Conservation (phyloP, 1,284 basidiomycete genomes). For the Malassezia obtusa region DNA sequence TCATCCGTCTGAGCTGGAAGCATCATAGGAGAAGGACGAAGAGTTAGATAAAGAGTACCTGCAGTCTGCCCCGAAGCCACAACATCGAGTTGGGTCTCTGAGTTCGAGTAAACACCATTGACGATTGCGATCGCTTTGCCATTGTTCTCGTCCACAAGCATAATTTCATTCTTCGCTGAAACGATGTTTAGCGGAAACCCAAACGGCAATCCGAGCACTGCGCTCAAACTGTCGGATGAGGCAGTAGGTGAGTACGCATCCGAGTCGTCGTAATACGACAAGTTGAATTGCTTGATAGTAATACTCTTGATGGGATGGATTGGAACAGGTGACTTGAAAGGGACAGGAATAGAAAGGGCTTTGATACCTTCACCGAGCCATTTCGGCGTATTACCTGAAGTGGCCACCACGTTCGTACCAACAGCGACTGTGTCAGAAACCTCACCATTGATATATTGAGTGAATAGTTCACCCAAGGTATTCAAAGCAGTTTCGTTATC, state of each 20-base stretch:
- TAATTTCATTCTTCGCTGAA: constrained; percentile 57
- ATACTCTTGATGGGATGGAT: constrained; percentile 65
- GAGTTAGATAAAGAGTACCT: constrained; percentile 61
- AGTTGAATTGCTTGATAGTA: constrained; percentile 57
- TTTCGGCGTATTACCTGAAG: constrained; percentile 54
- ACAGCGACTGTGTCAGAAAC: constrained; percentile 57
- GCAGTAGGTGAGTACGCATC: constrained; percentile 57
- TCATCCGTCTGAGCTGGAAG: constrained; percentile 54
- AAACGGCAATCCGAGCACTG: constrained; percentile 62
- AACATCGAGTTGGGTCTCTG: constrained; percentile 25
- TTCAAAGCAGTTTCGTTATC: constrained; percentile 53
- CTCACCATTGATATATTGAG: constrained; percentile 63
- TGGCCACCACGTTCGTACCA: constrained; percentile 54
- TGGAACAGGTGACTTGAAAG: constrained; percentile 55
- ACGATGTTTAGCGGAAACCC: constrained; percentile 63
- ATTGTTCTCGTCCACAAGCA: constrained; percentile 58
- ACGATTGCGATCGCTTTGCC: constrained; percentile 53
- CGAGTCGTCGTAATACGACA: constrained; percentile 55
- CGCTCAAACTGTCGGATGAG: constrained; percentile 58
- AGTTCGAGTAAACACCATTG: constrained; percentile 20
- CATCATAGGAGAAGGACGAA: constrained; percentile 56
- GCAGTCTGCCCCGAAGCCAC: constrained; percentile 54
- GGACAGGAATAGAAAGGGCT: constrained; percentile 56
- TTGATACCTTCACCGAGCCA: constrained; percentile 63
- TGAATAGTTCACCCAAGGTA: constrained; percentile 60